Conservation (phyloP, 2,329 filamentous ascomycete genomes). For the Monilinia vaccinii-corymbosi region DNA sequence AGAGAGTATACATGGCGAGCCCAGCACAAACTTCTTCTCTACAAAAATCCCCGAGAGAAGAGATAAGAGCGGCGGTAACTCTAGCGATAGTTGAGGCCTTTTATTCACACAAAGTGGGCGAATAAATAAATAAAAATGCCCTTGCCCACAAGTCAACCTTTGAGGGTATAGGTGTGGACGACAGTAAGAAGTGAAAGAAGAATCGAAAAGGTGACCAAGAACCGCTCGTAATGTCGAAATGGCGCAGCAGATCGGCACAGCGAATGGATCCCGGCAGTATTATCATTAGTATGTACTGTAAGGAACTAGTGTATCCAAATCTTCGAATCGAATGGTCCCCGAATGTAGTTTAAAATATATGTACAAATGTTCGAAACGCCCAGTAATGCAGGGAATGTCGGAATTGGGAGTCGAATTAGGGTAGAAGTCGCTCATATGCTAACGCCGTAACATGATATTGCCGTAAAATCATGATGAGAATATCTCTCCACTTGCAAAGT, state of each 20-base stretch:
- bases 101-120: constrained; percentile 14
- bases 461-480: constrained; percentile 27
- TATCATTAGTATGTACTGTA: constrained; percentile 24
- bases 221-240: constrained; percentile 7
- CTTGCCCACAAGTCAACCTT: neutral
- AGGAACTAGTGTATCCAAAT: constrained; percentile 11
- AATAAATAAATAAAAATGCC: constrained; percentile 4
- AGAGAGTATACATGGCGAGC: constrained; percentile 23
- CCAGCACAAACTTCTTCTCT: constrained; percentile 21
- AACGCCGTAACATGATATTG: constrained; percentile 27
- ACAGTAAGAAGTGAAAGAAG: constrained; percentile 15
- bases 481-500: constrained; percentile 18
- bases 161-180: constrained; percentile 2
- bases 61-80: constrained; percentile 25
- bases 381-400: constrained; percentile 2
- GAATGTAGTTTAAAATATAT: constrained; percentile 19
- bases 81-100: constrained; percentile 27
- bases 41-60: constrained; percentile 12
- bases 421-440: constrained; percentile 27
- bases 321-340: constrained; percentile 12
- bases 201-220: constrained; percentile 9
- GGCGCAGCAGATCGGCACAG: constrained; percentile 2
- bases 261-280: constrained; percentile 14
- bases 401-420: constrained; percentile 15
- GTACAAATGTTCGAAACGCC: constrained; percentile 20